A percentile compares a stretch with the other conserved stretches of the same genome.
Conservation (phyloP, 768 basidiomycete genomes). For the Inosperma sp. region DNA sequence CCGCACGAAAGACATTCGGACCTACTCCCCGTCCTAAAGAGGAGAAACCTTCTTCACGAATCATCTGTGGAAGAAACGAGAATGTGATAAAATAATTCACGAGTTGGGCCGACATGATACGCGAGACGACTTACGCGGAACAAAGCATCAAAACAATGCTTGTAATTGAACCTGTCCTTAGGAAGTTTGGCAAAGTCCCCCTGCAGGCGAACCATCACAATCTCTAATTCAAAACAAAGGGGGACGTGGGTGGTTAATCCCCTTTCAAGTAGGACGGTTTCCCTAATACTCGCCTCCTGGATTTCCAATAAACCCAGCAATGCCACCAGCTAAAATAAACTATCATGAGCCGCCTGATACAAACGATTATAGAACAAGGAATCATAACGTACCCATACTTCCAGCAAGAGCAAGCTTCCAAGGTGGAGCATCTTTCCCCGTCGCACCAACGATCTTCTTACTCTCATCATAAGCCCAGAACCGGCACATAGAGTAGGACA, state of each 20-base stretch:
- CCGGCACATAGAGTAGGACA: conserved; percentile 84
- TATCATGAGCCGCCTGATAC: neutral
- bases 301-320: conserved; percentile 86
- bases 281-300: conserved; percentile 57
- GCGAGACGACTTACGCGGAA: conserved; percentile 56
- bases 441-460: conserved; percentile 74
- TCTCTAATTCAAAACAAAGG: conserved; percentile 41
- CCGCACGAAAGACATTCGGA: conserved; percentile 81
- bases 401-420: conserved; percentile 82
- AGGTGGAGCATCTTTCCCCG: conserved; percentile 60
- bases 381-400: conserved; percentile 65
- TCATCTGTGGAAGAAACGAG: conserved; percentile 51
- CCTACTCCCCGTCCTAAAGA: conserved; percentile 73
- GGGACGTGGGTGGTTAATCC: neutral
- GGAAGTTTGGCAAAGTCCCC: conserved; percentile 87
- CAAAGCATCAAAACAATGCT: conserved; percentile 83
- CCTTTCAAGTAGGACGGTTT: neutral
- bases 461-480: conserved; percentile 95
- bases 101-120: neutral
- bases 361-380: neutral
- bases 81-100: conserved; percentile 8
- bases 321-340: conserved; percentile 60
- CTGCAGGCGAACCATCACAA: conserved; percentile 85
- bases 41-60: conserved; percentile 76
- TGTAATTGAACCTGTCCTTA: conserved; percentile 87